Evolutionary conservation across 2,329 filamentous ascomycete genomes (phyloP).

Genomic region (Claviceps sp.): DNA sequence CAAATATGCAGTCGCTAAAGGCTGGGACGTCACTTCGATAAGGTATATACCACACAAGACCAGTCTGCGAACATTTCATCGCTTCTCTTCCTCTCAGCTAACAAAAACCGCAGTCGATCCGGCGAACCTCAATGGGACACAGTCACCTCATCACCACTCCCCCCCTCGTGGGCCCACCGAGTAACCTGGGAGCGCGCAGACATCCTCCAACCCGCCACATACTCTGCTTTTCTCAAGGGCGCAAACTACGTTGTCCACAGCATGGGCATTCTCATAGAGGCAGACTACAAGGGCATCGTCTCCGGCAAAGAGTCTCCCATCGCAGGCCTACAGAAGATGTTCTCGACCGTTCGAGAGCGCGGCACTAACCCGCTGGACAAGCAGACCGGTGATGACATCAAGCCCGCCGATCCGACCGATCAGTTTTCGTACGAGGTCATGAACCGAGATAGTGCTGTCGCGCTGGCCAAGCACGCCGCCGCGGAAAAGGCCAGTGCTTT

Average conservation of each 20-base stretch:
- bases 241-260: conserved; percentile 83
- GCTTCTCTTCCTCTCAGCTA: not conserved
- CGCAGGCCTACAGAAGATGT: conserved; percentile 63
- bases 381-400: conserved; percentile 44
- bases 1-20: conserved; percentile 70
- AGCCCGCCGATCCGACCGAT: conserved; percentile 51
- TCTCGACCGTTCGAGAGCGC: conserved; percentile 51
- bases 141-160: conserved; percentile 54
- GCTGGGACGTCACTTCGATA: conserved; percentile 87
- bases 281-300: conserved; percentile 91
- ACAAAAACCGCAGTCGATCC: conserved; percentile 53
- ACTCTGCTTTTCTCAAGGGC: conserved; percentile 59
- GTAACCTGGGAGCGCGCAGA: conserved; percentile 84
- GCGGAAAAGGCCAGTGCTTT: conserved; percentile 55
- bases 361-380: conserved; percentile 58
- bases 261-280: conserved; percentile 92
- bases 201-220: conserved; percentile 70
- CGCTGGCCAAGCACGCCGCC: conserved; percentile 65
- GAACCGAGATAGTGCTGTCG: conserved; percentile 83
- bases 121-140: conserved; percentile 77
- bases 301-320: conserved; percentile 74
- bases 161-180: conserved; percentile 68
- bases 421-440: conserved; percentile 93
- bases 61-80: not conserved
- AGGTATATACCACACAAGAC: conserved; percentile 40